A percentile compares a stretch with the other conserved stretches of the same genome.
Conservation (phyloP, 108 stramenopile species). For the Nitzschia sp. region DNA sequence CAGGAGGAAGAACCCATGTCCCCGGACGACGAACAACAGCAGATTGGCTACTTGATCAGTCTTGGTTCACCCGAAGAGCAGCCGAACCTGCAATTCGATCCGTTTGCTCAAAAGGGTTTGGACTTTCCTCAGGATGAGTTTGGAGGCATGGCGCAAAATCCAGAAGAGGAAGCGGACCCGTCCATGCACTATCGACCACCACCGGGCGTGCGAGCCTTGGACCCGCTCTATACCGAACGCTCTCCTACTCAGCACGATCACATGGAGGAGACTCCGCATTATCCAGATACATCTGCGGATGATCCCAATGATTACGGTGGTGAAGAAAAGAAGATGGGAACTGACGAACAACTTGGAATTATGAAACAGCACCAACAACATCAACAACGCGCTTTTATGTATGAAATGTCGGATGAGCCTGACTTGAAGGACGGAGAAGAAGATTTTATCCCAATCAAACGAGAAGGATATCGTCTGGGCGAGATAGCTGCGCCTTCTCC, state of each 20-base stretch:
- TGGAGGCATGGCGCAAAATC: not conserved
- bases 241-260: not conserved
- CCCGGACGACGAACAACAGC: constrained; percentile 1
- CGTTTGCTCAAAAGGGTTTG: too few species aligned
- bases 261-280: not conserved
- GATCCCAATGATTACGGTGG: not conserved
- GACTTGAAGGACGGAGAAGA: constrained; percentile 17
- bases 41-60: too few species aligned
- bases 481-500: constrained; percentile 5
- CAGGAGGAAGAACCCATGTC: not conserved
- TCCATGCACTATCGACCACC: not conserved
- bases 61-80: not conserved
- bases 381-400: too few species aligned
- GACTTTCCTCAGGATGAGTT: constrained; percentile 1
- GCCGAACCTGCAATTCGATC: too few species aligned
- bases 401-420: constrained; percentile 11
- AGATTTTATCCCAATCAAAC: constrained; percentile 28
- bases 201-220: not conserved
- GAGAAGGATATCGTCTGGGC: not conserved
- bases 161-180: not conserved
- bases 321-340: constrained; percentile 33
- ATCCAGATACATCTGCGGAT: not conserved
- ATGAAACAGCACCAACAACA: not conserved
- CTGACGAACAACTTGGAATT: constrained; percentile 3
- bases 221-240: not conserved